phyloP scores from a whole-genome alignment of 2,329 filamentous ascomycete species.

The Colletotrichum brevisporum region DNA sequence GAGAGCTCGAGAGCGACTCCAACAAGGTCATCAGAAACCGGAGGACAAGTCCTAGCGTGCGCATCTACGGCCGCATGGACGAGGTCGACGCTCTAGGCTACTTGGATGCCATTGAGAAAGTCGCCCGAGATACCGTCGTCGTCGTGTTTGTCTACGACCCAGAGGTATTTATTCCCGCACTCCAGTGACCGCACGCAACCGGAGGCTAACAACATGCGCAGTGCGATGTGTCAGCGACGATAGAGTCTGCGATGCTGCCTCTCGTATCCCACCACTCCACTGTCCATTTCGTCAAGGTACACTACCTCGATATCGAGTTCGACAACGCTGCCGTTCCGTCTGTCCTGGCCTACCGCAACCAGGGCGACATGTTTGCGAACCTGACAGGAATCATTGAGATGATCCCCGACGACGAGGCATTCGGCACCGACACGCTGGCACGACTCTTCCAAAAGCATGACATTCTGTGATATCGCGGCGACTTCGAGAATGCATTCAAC shows the following conservation, averaged over 20 bases:
- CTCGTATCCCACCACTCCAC: constrained; percentile 80
- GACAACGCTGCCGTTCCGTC: constrained; percentile 90
- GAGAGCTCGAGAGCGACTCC: constrained; percentile 79
- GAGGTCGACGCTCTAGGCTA: constrained; percentile 92
- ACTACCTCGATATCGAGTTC: constrained; percentile 94
- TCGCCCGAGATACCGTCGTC: constrained; percentile 83
- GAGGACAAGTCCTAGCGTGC: constrained; percentile 81
- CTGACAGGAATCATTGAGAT: constrained; percentile 89
- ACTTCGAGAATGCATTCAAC: background rate
- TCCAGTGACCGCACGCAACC: background rate
- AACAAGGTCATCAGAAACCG: constrained; percentile 70
- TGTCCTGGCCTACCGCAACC: constrained; percentile 87
- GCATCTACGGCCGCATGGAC: constrained; percentile 84
- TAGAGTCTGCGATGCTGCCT: constrained; percentile 83
- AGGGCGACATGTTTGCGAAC: constrained; percentile 91
- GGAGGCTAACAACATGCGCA: constrained; percentile 55
- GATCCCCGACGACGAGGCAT: constrained; percentile 78
- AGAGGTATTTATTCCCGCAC: constrained; percentile 70
- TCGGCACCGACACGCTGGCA: constrained; percentile 68
- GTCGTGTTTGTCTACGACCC: constrained; percentile 95
- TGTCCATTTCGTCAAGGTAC: constrained; percentile 90
- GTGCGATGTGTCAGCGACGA: constrained; percentile 83
- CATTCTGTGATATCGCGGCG: constrained; percentile 59
- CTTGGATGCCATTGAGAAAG: constrained; percentile 96
- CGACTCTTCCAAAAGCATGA: constrained; percentile 66